A percentile compares a stretch with the other conserved stretches of the same genome.
Evolutionary conservation across 768 basidiomycete species (phyloP).

Genomic region (Harrya chromipes): DNA sequence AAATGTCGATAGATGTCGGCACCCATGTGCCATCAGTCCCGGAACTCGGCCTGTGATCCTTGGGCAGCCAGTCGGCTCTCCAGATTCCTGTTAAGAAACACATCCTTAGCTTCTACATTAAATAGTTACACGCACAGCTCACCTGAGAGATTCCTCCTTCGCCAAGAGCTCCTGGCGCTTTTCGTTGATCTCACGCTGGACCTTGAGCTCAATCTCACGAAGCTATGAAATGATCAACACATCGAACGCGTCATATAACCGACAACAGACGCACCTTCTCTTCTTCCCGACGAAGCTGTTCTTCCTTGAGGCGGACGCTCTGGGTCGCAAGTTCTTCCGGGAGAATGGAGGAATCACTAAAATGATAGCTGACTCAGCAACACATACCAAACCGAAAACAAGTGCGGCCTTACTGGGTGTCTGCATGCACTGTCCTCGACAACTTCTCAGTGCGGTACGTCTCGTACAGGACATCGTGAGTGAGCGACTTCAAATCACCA

Average conservation of each 20-base stretch:
- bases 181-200: conserved; percentile 97
- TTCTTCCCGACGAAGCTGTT: conserved; percentile 95
- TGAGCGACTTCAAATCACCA: conserved; percentile 90
- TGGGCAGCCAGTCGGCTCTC: conserved; percentile 90
- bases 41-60: conserved; percentile 78
- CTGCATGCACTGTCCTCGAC: conserved; percentile 82
- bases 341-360: conserved; percentile 82
- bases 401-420: conserved; percentile 53
- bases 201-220: conserved; percentile 96
- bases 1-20: conserved; percentile 21
- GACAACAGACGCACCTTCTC: conserved; percentile 62
- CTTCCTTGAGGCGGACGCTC: conserved; percentile 96
- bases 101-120: not conserved
- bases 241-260: not conserved
- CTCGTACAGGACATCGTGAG: conserved; percentile 92
- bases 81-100: conserved; percentile 56
- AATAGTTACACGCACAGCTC: conserved; percentile 17
- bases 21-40: conserved; percentile 45
- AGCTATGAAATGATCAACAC: conserved; percentile 46
- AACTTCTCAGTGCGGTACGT: conserved; percentile 98
- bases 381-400: not conserved
- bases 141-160: conserved; percentile 93
- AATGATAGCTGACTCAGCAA: conserved; percentile 23
- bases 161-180: conserved; percentile 95
- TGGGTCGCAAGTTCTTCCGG: conserved; percentile 97